A percentile compares a stretch with the other conserved stretches of the same genome.
Evolutionary conservation across 2,329 filamentous ascomycete species (phyloP).

Genomic region (Metarhizium album): DNA sequence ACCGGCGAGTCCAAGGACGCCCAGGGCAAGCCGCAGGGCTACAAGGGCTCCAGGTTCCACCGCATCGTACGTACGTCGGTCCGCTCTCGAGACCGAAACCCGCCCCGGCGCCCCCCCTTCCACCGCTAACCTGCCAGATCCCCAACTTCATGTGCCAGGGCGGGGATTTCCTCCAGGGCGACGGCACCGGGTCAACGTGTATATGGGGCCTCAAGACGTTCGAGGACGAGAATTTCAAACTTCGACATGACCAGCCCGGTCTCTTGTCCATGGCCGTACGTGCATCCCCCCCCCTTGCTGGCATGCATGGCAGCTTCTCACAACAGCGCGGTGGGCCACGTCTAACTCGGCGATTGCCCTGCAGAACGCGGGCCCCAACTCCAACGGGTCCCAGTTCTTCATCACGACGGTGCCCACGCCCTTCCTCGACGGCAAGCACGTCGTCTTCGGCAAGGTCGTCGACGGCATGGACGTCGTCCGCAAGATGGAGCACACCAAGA

Average conservation of each 20-base stretch:
- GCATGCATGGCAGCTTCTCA: too few relatives aligned
- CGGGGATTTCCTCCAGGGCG: slow-evolving; percentile 87
- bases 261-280: slow-evolving; percentile 87
- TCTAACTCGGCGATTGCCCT: not conserved
- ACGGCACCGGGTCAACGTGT: slow-evolving; percentile 77
- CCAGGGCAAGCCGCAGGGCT: slow-evolving; percentile 72
- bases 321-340: not conserved
- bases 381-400: slow-evolving; percentile 96
- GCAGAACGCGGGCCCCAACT: slow-evolving; percentile 82
- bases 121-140: slow-evolving; percentile 53
- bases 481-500: slow-evolving; percentile 89
- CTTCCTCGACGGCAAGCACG: slow-evolving; percentile 86
- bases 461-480: slow-evolving; percentile 83
- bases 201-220: slow-evolving; percentile 84
- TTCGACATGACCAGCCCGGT: slow-evolving; percentile 70
- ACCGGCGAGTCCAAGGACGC: slow-evolving; percentile 82
- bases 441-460: slow-evolving; percentile 85
- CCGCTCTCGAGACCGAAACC: too few relatives aligned
- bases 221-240: slow-evolving; percentile 77
- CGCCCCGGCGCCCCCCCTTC: too few relatives aligned
- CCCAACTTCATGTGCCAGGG: slow-evolving; percentile 97
- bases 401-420: slow-evolving; percentile 83
- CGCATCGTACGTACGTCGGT: slow-evolving; percentile 78
- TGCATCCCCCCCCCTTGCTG: slow-evolving; percentile 11
- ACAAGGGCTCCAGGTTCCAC: slow-evolving; percentile 92